Percentiles rank a stretch among this genome's conserved stretches.
phyloP scores from a whole-genome alignment of 495 filamentous ascomycete species.

The Antarctomyces pellizariae region DNA sequence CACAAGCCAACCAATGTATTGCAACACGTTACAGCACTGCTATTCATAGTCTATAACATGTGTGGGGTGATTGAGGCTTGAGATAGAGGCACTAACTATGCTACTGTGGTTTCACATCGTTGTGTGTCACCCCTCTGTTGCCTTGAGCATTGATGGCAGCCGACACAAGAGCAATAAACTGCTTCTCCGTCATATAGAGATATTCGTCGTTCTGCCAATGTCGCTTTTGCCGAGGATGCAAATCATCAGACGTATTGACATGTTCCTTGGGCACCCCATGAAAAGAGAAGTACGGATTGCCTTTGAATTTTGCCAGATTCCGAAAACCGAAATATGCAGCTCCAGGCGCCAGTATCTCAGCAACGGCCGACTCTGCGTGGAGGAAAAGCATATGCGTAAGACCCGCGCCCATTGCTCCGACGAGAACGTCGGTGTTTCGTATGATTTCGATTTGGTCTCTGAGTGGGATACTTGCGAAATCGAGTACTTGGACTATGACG shows the following conservation, averaged over 20 bases:
- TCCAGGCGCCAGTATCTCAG: conserved; percentile 2
- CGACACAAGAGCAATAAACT: conserved; percentile 5
- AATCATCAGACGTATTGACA: too few relatives aligned
- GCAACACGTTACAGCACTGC: too few relatives aligned
- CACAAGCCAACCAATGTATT: too few relatives aligned
- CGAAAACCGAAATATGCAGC: conserved; percentile 3
- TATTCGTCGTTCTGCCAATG: conserved; percentile 8
- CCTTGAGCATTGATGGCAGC: conserved; percentile 6
- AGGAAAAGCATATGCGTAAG: conserved; percentile 19
- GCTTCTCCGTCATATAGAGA: conserved; percentile 6
- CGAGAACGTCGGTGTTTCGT: conserved; percentile 15
- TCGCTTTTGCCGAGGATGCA: too few relatives aligned
- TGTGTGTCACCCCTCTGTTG: too few relatives aligned
- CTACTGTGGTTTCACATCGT: too few relatives aligned
- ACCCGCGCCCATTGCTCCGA: conserved; percentile 20
- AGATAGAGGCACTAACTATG: too few relatives aligned
- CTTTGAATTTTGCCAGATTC: conserved; percentile 1
- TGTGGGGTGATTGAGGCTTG: too few relatives aligned
- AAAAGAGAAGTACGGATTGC: conserved; percentile 1
- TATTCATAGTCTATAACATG: too few relatives aligned
- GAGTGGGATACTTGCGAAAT: conserved; percentile 15
- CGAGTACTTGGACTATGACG: conserved; percentile 12
- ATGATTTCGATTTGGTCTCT: conserved; percentile 13
- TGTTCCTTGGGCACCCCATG: too few relatives aligned
- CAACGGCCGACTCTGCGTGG: conserved; percentile 10